Base-by-base conservation (phyloP, 2,329 filamentous ascomycete genomes). In the Ophiocordyceps sinensis region DNA sequence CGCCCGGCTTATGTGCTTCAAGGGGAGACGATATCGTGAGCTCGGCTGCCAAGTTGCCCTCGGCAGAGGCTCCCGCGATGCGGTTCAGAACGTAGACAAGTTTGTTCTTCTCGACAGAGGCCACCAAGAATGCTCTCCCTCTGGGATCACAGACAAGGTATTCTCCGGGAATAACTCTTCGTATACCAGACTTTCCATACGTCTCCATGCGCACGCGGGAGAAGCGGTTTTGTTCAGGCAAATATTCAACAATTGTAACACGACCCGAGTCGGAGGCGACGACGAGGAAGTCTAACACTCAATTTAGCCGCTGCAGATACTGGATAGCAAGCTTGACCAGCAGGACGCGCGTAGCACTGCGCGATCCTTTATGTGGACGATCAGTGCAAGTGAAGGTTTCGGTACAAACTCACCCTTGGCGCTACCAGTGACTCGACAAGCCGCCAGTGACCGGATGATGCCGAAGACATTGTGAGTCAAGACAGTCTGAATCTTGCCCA, bases 31-130 rank as follows among this genome's bases (percentile, higher is more conserved):
- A 98, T 39, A 98, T 98, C 34, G 88, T 93, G 53, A 98, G 77
- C 60, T 94, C 85, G 10, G 40, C 43, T 11, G 43, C 43, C 35
- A 44, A 13, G 26, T 44, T 44, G 29, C 23, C 31, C 17, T 42
- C 43, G 6, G 38, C 28, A 17, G 30, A 9, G 12, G 37, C 28
- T 5, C 96, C 86, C 3, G 87, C 77, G 64, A 94, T 94, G 49
- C 93, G 82, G 62, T 96, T 96, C 51, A 98, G 72, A 54, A 98
- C 89, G 64, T 98, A 99, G 51, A 98, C 91, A 43, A 99, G 82
- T 68, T 98, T 98, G 68, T 96, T 98, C 74, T 98, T 98, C 66
- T 99, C 93, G 42, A 89, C 74, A 5, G 88, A 89, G 10, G 91
- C 87, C 46, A 96, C 85, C 57, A 99, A 73, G 57, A 89, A 94